Conservation (phyloP, 73 alveolate genomes). For the Strombidium stylifer region DNA sequence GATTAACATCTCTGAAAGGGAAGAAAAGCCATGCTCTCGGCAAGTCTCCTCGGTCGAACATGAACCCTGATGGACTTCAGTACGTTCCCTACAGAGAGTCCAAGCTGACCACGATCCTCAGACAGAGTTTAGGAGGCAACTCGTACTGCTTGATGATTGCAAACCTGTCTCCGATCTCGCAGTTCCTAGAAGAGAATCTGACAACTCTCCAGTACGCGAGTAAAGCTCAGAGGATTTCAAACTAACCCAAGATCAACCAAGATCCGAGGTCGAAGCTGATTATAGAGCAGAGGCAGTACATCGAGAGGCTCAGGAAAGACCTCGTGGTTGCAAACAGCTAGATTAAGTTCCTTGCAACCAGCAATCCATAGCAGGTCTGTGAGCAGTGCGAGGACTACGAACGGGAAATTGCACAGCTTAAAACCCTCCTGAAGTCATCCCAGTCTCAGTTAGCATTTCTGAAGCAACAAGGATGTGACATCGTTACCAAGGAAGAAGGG, state of each 20-base stretch:
- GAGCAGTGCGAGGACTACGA: slow-evolving; percentile 60
- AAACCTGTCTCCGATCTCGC: slow-evolving; percentile 89
- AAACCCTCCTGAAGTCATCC: background rate
- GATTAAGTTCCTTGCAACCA: slow-evolving; percentile 44
- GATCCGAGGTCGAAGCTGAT: slow-evolving; percentile 83
- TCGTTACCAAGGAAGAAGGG: background rate
- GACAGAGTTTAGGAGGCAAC: slow-evolving; percentile 96
- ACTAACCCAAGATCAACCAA: slow-evolving; percentile 88
- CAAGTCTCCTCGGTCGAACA: too few relatives aligned
- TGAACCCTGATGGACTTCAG: slow-evolving; percentile 23
- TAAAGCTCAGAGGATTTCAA: slow-evolving; percentile 91
- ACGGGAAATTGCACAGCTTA: too few relatives aligned
- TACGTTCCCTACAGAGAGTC: slow-evolving; percentile 96
- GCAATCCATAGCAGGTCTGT: slow-evolving; percentile 47
- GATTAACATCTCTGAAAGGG: background rate
- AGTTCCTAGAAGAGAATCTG: slow-evolving; percentile 88
- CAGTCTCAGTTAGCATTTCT: too few relatives aligned
- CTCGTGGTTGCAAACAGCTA: slow-evolving; percentile 66
- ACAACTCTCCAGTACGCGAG: slow-evolving; percentile 95
- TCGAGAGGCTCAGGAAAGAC: slow-evolving; percentile 47
- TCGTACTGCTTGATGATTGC: slow-evolving; percentile 95
- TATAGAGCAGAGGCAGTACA: slow-evolving; percentile 57
- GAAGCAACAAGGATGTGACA: background rate
- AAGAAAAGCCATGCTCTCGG: background rate
- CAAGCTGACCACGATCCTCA: slow-evolving; percentile 90